Conservation (phyloP, 2,329 filamentous ascomycete species). For the Beauveria sp. region DNA sequence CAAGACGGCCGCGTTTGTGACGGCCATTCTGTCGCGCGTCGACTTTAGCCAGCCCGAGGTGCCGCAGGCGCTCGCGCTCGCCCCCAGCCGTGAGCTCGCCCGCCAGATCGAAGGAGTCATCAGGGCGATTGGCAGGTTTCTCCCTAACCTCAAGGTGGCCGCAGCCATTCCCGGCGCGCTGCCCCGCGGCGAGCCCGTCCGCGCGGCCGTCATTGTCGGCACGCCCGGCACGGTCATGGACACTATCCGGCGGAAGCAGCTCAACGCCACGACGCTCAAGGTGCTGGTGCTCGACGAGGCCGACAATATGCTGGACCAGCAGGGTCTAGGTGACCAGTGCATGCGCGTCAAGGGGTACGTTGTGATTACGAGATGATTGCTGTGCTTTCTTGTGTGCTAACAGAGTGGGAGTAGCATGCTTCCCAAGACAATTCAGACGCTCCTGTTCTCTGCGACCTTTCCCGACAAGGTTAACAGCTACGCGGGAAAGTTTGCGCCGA, state of each 20-base stretch:
- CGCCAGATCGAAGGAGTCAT: constrained; percentile 89
- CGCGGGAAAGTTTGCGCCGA: constrained; percentile 74
- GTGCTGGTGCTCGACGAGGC: constrained; percentile 92
- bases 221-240: constrained; percentile 93
- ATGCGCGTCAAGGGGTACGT: constrained; percentile 73
- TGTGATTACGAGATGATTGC: neutral
- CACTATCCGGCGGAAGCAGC: constrained; percentile 66
- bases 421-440: constrained; percentile 69
- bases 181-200: constrained; percentile 59
- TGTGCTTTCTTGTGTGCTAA: too few relatives aligned
- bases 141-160: constrained; percentile 65
- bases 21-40: constrained; percentile 82
- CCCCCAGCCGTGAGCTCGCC: constrained; percentile 92
- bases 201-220: constrained; percentile 77
- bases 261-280: constrained; percentile 65
- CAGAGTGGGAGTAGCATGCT: constrained; percentile 50
- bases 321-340: constrained; percentile 92
- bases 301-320: constrained; percentile 97
- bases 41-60: constrained; percentile 60
- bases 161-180: constrained; percentile 77
- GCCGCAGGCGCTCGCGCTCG: constrained; percentile 83
- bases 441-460: constrained; percentile 91
- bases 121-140: constrained; percentile 74
- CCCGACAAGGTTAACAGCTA: constrained; percentile 80
- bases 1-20: constrained; percentile 93